Evolutionary conservation across 2,329 filamentous ascomycete species (phyloP).

Genomic region (Aspergillus sp.): DNA sequence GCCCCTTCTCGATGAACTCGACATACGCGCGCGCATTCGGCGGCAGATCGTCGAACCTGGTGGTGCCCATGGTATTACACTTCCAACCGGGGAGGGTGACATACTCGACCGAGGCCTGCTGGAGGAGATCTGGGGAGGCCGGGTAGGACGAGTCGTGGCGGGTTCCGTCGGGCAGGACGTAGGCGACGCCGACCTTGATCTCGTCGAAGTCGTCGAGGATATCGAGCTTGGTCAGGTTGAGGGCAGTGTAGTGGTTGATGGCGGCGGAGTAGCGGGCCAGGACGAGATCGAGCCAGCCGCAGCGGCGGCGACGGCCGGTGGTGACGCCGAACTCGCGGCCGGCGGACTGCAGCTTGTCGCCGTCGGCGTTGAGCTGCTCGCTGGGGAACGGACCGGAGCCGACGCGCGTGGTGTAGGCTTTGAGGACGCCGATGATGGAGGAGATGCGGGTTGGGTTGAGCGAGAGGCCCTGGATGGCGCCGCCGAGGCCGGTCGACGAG

Average conservation of each 20-base stretch:
- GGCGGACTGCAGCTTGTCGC: slow-evolving; percentile 48
- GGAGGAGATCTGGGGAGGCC: slow-evolving; percentile 44
- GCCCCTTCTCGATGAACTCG: slow-evolving; percentile 50
- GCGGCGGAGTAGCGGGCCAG: slow-evolving; percentile 53
- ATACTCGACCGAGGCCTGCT: slow-evolving; percentile 49
- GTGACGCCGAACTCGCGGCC: slow-evolving; percentile 50
- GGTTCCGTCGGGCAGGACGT: slow-evolving; percentile 42
- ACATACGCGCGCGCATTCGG: slow-evolving; percentile 50
- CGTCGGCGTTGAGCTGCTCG: slow-evolving; percentile 49
- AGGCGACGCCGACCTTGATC: slow-evolving; percentile 52
- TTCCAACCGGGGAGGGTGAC: slow-evolving; percentile 54
- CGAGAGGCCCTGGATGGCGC: slow-evolving; percentile 49
- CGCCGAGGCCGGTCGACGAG: slow-evolving; percentile 39
- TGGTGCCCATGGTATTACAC: slow-evolving; percentile 48
- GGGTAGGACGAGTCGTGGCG: slow-evolving; percentile 48
- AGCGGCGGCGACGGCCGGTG: slow-evolving; percentile 53
- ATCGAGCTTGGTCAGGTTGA: slow-evolving; percentile 58
- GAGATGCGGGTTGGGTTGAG: slow-evolving; percentile 49
- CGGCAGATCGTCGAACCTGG: slow-evolving; percentile 49
- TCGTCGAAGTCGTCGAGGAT: slow-evolving; percentile 55
- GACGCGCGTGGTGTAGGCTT: slow-evolving; percentile 55
- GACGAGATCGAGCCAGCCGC: slow-evolving; percentile 58
- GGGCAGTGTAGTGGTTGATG: slow-evolving; percentile 43
- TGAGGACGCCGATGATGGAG: slow-evolving; percentile 54
- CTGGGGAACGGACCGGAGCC: slow-evolving; percentile 54